Evolutionary conservation across 2,329 filamentous ascomycete genomes (phyloP), one percentile per base, ranked within the genome.

Genomic region (Thermoascus crustaceus): DNA sequence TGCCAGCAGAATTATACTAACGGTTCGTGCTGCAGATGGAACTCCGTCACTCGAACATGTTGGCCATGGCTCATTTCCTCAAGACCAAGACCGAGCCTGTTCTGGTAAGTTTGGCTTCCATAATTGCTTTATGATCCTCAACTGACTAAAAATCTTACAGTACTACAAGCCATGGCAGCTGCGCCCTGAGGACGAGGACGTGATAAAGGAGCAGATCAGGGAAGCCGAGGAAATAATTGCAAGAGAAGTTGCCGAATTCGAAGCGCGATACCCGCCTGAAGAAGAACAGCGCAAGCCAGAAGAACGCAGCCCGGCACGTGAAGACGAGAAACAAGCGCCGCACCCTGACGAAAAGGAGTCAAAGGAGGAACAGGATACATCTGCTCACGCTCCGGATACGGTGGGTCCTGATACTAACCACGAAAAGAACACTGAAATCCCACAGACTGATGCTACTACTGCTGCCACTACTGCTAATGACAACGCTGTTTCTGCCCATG

Each of bases 161-260:
- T 89, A 82, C 58, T 95, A 91, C 60, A 79, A 81, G 30, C 89
- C 89, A 1, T 93, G 83, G 81, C 78, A 86, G 48, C 69, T 84
- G 37, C 77, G 76, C 20, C 58, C 67, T 4, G 70, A 75, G 29
- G 82, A 95, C 56, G 76, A 88, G 57, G 73, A 77, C 4, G 68
- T 61, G 7, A 84, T 95, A 53, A 72, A 79, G 30, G 66, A 72
- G 4, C 88, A 94, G 57, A 69, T 85, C 35, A 68, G 72, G 30
- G 75, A 81, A 34, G 75, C 74, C 10, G 73, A 86, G 55, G 68
- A 66, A 1, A 68, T 57, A 5, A 77, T 93, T 45, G 71, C 75
- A 11, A 69, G 65, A 38, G 85, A 95, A 55, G 54, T 71, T 17
- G 69, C 71, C 33, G 75, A 80, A 13, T 84, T 85, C 49, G 67